Evolutionary conservation across 163 green algal genomes (phyloP).

Genomic region (Scenedesmus sp.): DNA sequence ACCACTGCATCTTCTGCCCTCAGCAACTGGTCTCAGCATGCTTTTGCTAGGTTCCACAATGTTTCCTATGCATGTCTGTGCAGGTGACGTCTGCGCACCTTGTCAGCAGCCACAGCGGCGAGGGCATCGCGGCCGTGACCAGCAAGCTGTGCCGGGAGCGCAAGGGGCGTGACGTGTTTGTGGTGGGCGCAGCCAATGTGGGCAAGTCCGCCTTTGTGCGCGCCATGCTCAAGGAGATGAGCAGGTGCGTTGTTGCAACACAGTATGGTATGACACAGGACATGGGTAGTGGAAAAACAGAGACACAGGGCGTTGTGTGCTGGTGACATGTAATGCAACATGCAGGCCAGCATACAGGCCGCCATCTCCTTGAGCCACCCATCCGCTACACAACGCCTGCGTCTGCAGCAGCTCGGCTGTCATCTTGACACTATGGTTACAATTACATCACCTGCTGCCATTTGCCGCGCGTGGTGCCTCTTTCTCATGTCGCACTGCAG

Average conservation of each 20-base stretch:
- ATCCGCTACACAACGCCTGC: too few species aligned
- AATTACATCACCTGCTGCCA: neutral
- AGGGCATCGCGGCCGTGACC: conserved; percentile 61
- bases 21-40: too few species aligned
- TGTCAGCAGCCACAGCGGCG: conserved; percentile 76
- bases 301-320: too few species aligned
- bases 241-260: conserved; percentile 9
- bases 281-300: too few species aligned
- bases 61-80: conserved; percentile 12
- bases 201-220: conserved; percentile 97
- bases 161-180: conserved; percentile 91
- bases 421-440: neutral
- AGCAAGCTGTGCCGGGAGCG: conserved; percentile 68
- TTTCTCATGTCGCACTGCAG: neutral
- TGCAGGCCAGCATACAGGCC: too few species aligned
- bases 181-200: conserved; percentile 97
- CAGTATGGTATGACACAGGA: too few species aligned
- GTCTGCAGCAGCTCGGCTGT: too few species aligned
- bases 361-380: too few species aligned
- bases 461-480: neutral
- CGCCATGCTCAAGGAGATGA: conserved; percentile 85
- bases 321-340: too few species aligned
- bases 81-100: conserved; percentile 67
- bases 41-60: neutral
- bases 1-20: too few species aligned